Base-by-base conservation (phyloP, 73 alveolate species). In the Paramecium sexaurelia region DNA sequence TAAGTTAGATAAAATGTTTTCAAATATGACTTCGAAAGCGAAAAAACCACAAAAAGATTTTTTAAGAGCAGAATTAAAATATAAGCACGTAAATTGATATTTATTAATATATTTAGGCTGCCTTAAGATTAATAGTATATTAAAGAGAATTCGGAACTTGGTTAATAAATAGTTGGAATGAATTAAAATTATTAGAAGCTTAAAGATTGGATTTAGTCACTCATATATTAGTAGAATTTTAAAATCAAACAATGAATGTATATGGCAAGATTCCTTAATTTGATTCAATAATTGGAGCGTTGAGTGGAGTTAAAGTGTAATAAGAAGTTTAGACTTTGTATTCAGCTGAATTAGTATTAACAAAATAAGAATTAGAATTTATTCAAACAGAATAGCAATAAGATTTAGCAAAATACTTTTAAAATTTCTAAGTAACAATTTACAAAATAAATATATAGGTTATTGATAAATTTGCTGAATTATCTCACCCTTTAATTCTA, bases 111-210 rank as follows among this genome's bases (percentile, higher is more conserved):
- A 8, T 19, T 17, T 51, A 51, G 67, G 90, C 90, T 24, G 68
- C 90, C 6, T 43, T 6, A 6, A 37, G 26, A 45, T 0, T 41
- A 43, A 39, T 43, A 17, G 75, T 45, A 19, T 39, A 19, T 78
- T 45, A 41, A 78, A 78, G 90, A 78, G 90, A 78, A 13, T 78
- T 78, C 24, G 90, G 90, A 13, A 78, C 43, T 3, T 78, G 90
- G 90, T 15, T 78, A 40, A 20, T 78, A 43, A 78, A 78, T 43
- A 17, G 73, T 15, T 78, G 90, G 90, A 45, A 45, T 41, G 90
- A 78, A 29, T 5, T 78, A 7, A 78, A 22, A 40, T 26, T 9
- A 43, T 43, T 78, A 24, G 90, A 78, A 20, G n/a, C 33, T 3
- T 40, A 78, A 32, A 78, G 90, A 40, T 39, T 78, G 11, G 90